A percentile compares a stretch with the other conserved stretches of the same genome.
Evolutionary conservation across 108 stramenopile species (phyloP).

Genomic region (Fragilaria crotonensis): DNA sequence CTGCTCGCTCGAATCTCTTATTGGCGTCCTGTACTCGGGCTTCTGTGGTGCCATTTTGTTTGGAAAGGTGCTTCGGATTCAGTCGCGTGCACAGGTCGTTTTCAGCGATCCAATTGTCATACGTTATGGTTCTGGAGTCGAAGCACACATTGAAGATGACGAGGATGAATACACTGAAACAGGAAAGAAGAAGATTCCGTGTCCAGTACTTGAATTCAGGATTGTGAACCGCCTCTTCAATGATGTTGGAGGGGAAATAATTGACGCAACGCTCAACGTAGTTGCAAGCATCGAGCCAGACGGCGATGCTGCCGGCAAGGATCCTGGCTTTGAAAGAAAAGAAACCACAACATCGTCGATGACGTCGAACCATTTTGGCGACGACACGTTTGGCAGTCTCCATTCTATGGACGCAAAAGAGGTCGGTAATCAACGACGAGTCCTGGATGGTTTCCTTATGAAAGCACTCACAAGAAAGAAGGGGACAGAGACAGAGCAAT

Average conservation of each 20-base stretch:
- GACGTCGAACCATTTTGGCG: background rate
- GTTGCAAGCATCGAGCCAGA: slow-evolving; percentile 63
- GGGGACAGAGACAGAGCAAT: slow-evolving; percentile 30
- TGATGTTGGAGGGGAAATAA: slow-evolving; percentile 58
- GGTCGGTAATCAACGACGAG: background rate
- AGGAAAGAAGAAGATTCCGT: slow-evolving; percentile 39
- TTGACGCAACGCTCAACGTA: slow-evolving; percentile 63
- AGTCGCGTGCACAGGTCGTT: slow-evolving; percentile 57
- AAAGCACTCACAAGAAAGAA: background rate
- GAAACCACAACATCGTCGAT: background rate
- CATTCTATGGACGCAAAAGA: background rate
- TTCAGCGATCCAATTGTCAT: slow-evolving; percentile 72
- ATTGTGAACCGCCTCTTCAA: slow-evolving; percentile 66
- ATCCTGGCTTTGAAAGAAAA: background rate
- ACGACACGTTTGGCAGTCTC: background rate
- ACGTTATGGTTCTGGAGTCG: slow-evolving; percentile 57
- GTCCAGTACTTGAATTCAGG: slow-evolving; percentile 71
- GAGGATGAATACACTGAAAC: slow-evolving; percentile 7
- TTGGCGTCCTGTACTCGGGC: slow-evolving; percentile 68
- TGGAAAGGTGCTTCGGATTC: slow-evolving; percentile 67
- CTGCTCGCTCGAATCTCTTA: slow-evolving; percentile 59
- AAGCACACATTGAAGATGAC: slow-evolving; percentile 19
- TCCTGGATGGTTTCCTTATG: background rate
- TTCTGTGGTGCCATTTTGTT: slow-evolving; percentile 74
- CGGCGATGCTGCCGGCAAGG: background rate